phyloP scores from a whole-genome alignment of 176 grass and related monocot species.

The Triticum aestivum region DNA sequence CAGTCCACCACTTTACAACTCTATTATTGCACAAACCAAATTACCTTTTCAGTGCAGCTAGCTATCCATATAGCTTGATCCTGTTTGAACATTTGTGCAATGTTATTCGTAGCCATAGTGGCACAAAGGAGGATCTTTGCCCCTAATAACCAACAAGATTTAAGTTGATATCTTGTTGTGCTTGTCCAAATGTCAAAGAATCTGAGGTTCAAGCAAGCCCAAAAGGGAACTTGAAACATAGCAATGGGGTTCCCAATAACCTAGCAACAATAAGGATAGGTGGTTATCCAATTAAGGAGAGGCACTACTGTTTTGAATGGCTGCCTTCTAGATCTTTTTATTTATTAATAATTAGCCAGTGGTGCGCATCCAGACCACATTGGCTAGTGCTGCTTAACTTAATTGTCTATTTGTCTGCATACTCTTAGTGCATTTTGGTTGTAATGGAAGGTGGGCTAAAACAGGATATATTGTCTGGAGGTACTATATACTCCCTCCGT shows the following conservation, averaged over 20 bases:
- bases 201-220: conserved; percentile 34
- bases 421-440: conserved; percentile 48
- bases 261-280: conserved; percentile 16
- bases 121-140: conserved; percentile 30
- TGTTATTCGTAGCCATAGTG: conserved; percentile 30
- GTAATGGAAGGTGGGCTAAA: conserved; percentile 38
- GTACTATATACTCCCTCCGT: background rate
- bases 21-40: conserved; percentile 43
- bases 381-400: conserved; percentile 30
- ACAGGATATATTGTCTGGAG: conserved; percentile 21
- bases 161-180: conserved; percentile 19
- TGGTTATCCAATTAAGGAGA: conserved; percentile 32
- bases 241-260: conserved; percentile 50
- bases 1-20: conserved; percentile 1
- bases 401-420: conserved; percentile 18
- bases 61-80: conserved; percentile 23
- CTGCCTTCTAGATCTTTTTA: conserved; percentile 14
- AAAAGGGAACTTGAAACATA: conserved; percentile 22
- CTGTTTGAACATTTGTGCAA: conserved; percentile 21
- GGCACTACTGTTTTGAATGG: conserved; percentile 17
- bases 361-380: conserved; percentile 34
- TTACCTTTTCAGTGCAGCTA: conserved; percentile 27
- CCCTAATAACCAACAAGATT: conserved; percentile 20
- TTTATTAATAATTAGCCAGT: conserved; percentile 20
- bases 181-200: conserved; percentile 47